Percentiles rank a stretch among this genome's conserved stretches.
Conservation (phyloP, 805 yeast genomes). For the Candida lessepsii region DNA sequence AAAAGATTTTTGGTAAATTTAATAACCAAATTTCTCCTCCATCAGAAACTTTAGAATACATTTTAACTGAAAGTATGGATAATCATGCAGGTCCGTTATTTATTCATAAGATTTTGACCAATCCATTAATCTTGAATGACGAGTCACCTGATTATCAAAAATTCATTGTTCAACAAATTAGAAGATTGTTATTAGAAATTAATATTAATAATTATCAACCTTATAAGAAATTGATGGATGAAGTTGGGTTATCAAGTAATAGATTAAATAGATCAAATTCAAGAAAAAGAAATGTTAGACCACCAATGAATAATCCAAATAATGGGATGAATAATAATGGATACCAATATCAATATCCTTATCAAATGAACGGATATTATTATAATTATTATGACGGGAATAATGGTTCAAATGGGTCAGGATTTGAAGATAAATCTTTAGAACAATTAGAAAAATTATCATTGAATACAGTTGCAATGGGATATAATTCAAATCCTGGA, state of each 20-base stretch:
- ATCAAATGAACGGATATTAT: constrained; percentile 5
- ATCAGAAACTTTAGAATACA: constrained; percentile 50
- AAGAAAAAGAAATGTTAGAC: constrained; percentile 7
- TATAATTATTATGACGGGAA: constrained; percentile 5
- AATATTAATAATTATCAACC: constrained; percentile 61
- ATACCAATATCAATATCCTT: constrained; percentile 3
- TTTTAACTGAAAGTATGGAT: constrained; percentile 61
- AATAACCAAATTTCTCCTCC: constrained; percentile 34
- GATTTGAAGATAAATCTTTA: constrained; percentile 5
- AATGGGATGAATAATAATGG: constrained; percentile 1
- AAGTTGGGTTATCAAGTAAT: constrained; percentile 66
- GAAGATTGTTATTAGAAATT: constrained; percentile 58
- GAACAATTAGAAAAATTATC: constrained; percentile 45
- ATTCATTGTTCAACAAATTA: constrained; percentile 58
- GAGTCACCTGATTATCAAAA: constrained; percentile 48
- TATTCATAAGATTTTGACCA: constrained; percentile 72
- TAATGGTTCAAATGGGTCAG: constrained; percentile 36
- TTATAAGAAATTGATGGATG: constrained; percentile 85
- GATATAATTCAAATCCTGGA: constrained; percentile 44
- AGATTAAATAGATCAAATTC: constrained; percentile 28
- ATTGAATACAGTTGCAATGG: constrained; percentile 46
- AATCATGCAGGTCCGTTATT: constrained; percentile 55
- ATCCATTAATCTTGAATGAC: constrained; percentile 52
- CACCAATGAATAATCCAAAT: neutral
- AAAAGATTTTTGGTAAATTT: constrained; percentile 60